Conservation (phyloP, 495 filamentous ascomycete genomes). For the Tetracladium marchalianum region DNA sequence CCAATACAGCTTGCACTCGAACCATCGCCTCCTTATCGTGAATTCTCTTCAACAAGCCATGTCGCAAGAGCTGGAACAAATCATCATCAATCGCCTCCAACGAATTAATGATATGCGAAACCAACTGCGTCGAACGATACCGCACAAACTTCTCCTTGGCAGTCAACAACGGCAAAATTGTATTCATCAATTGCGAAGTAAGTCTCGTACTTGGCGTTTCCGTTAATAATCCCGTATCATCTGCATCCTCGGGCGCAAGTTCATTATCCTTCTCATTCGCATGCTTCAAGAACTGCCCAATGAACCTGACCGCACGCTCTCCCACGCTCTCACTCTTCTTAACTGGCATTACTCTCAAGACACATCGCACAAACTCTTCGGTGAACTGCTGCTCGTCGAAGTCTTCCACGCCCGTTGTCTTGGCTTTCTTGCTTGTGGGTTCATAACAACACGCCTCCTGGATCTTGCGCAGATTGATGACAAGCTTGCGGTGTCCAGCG, state of each 20-base stretch:
- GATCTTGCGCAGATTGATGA: constrained; percentile 73
- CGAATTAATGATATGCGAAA: constrained; percentile 79
- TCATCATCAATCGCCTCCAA: constrained; percentile 85
- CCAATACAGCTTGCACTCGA: constrained; percentile 86
- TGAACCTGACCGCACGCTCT: constrained; percentile 74
- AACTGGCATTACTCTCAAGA: constrained; percentile 70
- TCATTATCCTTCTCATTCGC: constrained; percentile 73
- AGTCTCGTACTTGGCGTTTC: constrained; percentile 79
- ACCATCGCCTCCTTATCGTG: constrained; percentile 89
- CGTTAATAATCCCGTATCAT: constrained; percentile 50
- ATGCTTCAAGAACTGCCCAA: constrained; percentile 74
- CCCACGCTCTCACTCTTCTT: constrained; percentile 90
- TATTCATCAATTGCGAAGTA: constrained; percentile 55
- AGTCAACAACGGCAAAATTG: constrained; percentile 57
- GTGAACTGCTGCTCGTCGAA: constrained; percentile 82
- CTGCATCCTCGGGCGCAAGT: constrained; percentile 35
- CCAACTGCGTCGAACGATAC: constrained; percentile 81
- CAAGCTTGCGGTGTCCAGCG: constrained; percentile 80
- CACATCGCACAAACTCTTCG: constrained; percentile 69
- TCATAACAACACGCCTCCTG: constrained; percentile 86
- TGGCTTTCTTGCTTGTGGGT: constrained; percentile 39
- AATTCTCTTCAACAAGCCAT: constrained; percentile 71
- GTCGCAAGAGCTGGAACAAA: constrained; percentile 67
- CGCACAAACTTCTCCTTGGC: constrained; percentile 89
- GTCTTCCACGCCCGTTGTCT: constrained; percentile 39